Conservation (phyloP, 345 rosid genomes). For the Camelina sativa region DNA sequence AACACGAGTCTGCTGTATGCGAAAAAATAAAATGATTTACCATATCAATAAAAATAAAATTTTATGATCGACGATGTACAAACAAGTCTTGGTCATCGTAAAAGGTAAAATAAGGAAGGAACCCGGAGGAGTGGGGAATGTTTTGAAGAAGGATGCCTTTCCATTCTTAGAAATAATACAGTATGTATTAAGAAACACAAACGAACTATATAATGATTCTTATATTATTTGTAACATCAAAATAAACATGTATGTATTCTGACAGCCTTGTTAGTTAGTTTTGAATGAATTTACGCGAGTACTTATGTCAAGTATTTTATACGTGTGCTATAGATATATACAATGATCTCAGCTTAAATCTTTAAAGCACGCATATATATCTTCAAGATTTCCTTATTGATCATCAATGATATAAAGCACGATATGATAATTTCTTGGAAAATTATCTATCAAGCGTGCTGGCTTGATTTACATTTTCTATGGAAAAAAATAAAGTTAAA, state of each 20-base stretch:
- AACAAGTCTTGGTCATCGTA: background rate
- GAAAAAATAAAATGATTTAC: background rate
- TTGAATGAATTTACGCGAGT: background rate
- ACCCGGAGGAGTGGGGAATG: background rate
- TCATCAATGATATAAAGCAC: constrained; percentile 11
- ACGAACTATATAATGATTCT: background rate
- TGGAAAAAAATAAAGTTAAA: background rate
- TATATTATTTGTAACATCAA: background rate
- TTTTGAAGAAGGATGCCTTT: background rate
- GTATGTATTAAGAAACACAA: background rate
- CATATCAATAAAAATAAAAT: background rate
- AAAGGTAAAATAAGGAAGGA: background rate
- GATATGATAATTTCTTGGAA: background rate
- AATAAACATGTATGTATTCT: background rate
- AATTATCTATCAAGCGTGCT: constrained; percentile 21
- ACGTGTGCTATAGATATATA: too few species aligned
- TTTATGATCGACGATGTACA: background rate
- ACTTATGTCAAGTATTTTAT: too few species aligned
- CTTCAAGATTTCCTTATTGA: constrained; percentile 1
- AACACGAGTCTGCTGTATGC: constrained; percentile 18
- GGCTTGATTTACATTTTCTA: background rate
- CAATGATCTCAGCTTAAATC: background rate
- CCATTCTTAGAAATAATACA: background rate
- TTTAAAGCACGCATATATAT: background rate
- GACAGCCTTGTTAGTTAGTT: background rate